Conservation (phyloP, 164 flowering plant genomes). For the Macadamia tetraphylla region DNA sequence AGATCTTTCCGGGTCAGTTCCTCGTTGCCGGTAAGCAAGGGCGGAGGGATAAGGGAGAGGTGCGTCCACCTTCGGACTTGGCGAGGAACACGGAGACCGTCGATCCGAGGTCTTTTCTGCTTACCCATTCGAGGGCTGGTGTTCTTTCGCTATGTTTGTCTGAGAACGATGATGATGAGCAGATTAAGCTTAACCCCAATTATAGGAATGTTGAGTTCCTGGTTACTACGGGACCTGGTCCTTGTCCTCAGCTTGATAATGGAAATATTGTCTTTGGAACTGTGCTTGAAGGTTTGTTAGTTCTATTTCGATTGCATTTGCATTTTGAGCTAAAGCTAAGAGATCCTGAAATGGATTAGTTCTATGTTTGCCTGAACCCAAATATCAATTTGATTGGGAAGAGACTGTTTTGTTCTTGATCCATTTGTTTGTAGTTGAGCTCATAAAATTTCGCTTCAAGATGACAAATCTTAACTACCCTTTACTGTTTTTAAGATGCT, state of each 20-base stretch:
- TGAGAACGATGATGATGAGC: constrained; percentile 89
- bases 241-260: constrained; percentile 74
- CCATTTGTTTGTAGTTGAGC: neutral
- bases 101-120: constrained; percentile 51
- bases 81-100: constrained; percentile 62
- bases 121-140: constrained; percentile 64
- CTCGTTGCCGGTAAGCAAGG: constrained; percentile 84
- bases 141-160: constrained; percentile 71
- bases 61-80: constrained; percentile 41
- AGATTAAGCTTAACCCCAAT: constrained; percentile 58
- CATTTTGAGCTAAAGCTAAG: too few species aligned
- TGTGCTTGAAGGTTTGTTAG: constrained; percentile 80
- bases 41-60: constrained; percentile 61
- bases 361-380: neutral
- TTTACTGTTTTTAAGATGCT: neutral
- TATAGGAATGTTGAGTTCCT: constrained; percentile 93
- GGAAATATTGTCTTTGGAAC: constrained; percentile 83
- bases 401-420: neutral
- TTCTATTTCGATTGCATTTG: neutral
- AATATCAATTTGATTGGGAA: too few species aligned
- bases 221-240: constrained; percentile 96
- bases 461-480: too few species aligned
- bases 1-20: constrained; percentile 79
- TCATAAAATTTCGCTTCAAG: neutral
- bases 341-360: neutral